phyloP scores from a whole-genome alignment of 192 early-diverging fungal genomes.

The Coemansia furcata region DNA sequence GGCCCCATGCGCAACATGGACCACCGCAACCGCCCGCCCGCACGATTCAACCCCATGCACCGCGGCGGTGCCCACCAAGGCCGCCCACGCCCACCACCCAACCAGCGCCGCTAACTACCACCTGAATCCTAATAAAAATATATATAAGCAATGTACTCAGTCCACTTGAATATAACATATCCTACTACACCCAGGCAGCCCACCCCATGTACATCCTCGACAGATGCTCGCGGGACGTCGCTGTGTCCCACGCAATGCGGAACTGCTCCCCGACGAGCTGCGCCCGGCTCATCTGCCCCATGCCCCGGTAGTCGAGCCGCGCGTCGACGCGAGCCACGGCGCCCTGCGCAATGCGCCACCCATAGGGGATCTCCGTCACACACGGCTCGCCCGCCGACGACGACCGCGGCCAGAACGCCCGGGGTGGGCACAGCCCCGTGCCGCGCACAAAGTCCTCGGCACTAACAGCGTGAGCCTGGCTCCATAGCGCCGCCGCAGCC shows the following conservation, averaged over 20 bases:
- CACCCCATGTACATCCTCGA: conserved; percentile 40
- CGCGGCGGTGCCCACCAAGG: conserved; percentile 1
- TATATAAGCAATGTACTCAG: no score
- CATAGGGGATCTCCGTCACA: conserved; percentile 19
- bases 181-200: conserved; percentile 25
- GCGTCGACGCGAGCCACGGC: conserved; percentile 30
- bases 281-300: background rate
- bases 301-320: conserved; percentile 21
- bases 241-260: conserved; percentile 20
- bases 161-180: background rate
- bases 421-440: conserved; percentile 30
- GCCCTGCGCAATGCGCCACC: conserved; percentile 36
- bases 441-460: conserved; percentile 10
- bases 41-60: conserved; percentile 45
- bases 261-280: conserved; percentile 17
- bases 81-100: conserved; percentile 6
- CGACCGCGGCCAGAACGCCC: conserved; percentile 24
- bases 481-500: background rate
- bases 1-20: conserved; percentile 19
- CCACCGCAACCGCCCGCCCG: conserved; percentile 9
- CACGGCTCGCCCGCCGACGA: background rate
- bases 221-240: conserved; percentile 16
- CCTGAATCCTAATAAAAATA: background rate
- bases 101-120: background rate
- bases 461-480: background rate